These are phyloP conservation scores for Suillus subalutaceus DNA, from an alignment of 768 basidiomycete species.

Conservation along the genomic window DNA sequence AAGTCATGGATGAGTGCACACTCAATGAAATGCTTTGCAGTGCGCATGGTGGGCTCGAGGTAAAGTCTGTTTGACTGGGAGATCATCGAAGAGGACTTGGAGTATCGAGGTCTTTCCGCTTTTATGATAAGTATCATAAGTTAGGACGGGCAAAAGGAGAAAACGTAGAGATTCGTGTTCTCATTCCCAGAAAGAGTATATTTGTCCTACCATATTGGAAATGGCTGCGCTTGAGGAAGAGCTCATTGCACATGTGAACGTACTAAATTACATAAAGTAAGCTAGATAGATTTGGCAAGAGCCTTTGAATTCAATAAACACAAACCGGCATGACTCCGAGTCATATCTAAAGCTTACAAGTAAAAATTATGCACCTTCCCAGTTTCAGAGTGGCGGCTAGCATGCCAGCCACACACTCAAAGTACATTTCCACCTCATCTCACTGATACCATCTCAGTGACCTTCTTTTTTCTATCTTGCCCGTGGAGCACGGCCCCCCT, in stretches of 20 bases:
- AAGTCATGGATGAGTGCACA: slow-evolving; percentile 42
- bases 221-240: slow-evolving; percentile 15
- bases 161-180: slow-evolving; percentile 48
- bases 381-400: too few relatives aligned
- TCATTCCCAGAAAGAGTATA: slow-evolving; percentile 71
- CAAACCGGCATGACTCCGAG: background rate
- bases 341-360: too few relatives aligned
- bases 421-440: too few relatives aligned
- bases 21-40: slow-evolving; percentile 79
- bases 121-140: slow-evolving; percentile 49
- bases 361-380: too few relatives aligned
- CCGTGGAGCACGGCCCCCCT: too few relatives aligned
- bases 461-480: too few relatives aligned
- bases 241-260: slow-evolving; percentile 6
- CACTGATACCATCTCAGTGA: too few relatives aligned
- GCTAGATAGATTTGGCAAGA: background rate
- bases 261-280: background rate
- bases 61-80: slow-evolving; percentile 87
- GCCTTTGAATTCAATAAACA: slow-evolving; percentile 4
- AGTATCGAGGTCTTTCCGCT: slow-evolving; percentile 92
- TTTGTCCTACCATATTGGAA: slow-evolving; percentile 52
- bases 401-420: too few relatives aligned
- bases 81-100: slow-evolving; percentile 87
- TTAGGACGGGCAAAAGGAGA: slow-evolving; percentile 10
- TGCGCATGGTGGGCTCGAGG: slow-evolving; percentile 83